phyloP scores from a whole-genome alignment of 371 early-diverging fungal genomes.

The Mucor racemosus region DNA sequence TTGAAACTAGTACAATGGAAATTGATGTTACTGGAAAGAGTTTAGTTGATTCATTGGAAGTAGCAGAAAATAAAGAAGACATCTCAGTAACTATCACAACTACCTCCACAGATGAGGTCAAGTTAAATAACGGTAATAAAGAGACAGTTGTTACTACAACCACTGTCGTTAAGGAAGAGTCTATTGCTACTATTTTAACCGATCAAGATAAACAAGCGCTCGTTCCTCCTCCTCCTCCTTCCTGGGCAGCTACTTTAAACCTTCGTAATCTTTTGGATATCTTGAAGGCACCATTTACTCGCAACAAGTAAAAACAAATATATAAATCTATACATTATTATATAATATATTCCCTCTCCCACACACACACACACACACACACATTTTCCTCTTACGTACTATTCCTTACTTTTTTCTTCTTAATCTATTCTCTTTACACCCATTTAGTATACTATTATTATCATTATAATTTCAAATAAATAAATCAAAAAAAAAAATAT shows the following conservation, averaged over 20 bases:
- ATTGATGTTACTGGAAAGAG: constrained; percentile 1
- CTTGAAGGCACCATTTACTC: constrained; percentile 22
- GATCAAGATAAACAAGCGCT: neutral
- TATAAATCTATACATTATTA: neutral
- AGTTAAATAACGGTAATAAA: neutral
- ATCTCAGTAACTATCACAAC: neutral
- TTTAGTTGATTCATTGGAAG: constrained; percentile 8
- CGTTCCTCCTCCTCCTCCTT: neutral
- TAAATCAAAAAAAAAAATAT: neutral
- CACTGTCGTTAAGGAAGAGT: neutral
- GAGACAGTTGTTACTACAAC: neutral
- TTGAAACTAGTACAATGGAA: constrained; percentile 1
- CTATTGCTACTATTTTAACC: neutral
- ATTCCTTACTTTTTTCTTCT: neutral
- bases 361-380: too few species aligned
- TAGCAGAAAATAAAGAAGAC: constrained; percentile 7
- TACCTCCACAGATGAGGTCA: neutral
- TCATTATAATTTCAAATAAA: neutral
- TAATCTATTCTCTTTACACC: neutral
- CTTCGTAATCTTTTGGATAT: constrained; percentile 24
- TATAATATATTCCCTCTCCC: neutral
- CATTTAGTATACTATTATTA: neutral
- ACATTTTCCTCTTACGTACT: neutral
- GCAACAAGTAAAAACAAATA: neutral
- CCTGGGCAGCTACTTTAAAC: constrained; percentile 17